phyloP scores from a whole-genome alignment of 495 filamentous ascomycete species.

The Cenococcum geophilum region DNA sequence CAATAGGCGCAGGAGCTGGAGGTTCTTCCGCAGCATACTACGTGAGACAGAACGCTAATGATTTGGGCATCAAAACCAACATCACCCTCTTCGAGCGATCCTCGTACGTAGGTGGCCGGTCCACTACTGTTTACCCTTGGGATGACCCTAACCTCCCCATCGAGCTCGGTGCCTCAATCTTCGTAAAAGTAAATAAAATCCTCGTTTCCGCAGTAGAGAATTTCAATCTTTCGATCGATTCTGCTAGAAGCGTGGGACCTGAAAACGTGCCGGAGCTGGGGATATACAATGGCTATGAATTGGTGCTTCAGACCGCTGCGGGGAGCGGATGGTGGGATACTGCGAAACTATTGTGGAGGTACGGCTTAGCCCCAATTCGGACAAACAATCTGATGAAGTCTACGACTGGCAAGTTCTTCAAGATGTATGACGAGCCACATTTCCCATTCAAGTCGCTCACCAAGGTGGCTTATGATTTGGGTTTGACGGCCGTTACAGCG shows the following conservation, averaged over 20 bases:
- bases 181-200: conserved; percentile 80
- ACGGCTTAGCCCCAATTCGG: conserved; percentile 69
- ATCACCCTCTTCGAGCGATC: conserved; percentile 87
- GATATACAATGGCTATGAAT: conserved; percentile 75
- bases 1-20: conserved; percentile 77
- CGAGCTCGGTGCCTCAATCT: conserved; percentile 89
- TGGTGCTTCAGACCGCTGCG: conserved; percentile 58
- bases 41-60: conserved; percentile 60
- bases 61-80: conserved; percentile 50
- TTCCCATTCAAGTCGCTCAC: conserved; percentile 82
- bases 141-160: conserved; percentile 62
- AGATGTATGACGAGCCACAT: conserved; percentile 70
- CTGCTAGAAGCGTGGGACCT: conserved; percentile 31
- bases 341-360: conserved; percentile 75
- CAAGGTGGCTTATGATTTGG: conserved; percentile 56
- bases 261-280: conserved; percentile 52
- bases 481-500: conserved; percentile 56
- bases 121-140: conserved; percentile 79
- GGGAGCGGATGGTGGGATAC: conserved; percentile 69
- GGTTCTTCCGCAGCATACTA: conserved; percentile 85
- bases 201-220: conserved; percentile 66
- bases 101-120: conserved; percentile 75
- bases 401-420: conserved; percentile 66
- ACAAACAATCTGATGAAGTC: conserved; percentile 67
- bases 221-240: conserved; percentile 55